phyloP scores from a whole-genome alignment of 2,329 filamentous ascomycete genomes.

The Aureobasidium mangrovei region DNA sequence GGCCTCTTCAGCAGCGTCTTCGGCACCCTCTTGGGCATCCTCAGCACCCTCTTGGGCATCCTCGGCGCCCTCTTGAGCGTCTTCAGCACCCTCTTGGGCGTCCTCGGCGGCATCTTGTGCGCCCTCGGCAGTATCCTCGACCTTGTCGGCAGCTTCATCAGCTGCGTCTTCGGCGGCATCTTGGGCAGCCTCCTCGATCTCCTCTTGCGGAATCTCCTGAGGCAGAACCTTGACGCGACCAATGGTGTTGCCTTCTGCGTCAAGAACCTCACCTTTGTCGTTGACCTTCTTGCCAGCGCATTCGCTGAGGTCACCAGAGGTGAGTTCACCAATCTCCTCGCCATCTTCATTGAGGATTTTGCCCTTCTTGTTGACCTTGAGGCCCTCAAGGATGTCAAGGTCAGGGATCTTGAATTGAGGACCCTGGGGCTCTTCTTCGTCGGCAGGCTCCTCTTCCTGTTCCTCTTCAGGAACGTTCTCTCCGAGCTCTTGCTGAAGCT shows the following conservation, averaged over 20 bases:
- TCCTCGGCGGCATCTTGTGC: slow-evolving; percentile 32
- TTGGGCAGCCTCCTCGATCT: slow-evolving; percentile 23
- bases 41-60: slow-evolving; percentile 24
- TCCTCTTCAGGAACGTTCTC: slow-evolving; percentile 31
- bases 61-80: slow-evolving; percentile 22
- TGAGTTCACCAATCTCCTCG: slow-evolving; percentile 45
- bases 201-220: slow-evolving; percentile 29
- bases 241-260: slow-evolving; percentile 54
- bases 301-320: slow-evolving; percentile 50
- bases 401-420: slow-evolving; percentile 33
- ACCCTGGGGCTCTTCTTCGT: slow-evolving; percentile 18
- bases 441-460: slow-evolving; percentile 22
- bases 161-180: slow-evolving; percentile 28
- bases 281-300: slow-evolving; percentile 59
- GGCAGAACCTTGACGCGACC: slow-evolving; percentile 50
- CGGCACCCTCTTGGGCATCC: slow-evolving; percentile 25
- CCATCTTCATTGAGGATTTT: slow-evolving; percentile 45
- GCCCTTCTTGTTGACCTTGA: slow-evolving; percentile 53
- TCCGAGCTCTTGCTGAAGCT: slow-evolving; percentile 38
- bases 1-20: slow-evolving; percentile 24
- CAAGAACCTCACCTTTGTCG: slow-evolving; percentile 55
- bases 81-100: slow-evolving; percentile 17
- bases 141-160: slow-evolving; percentile 24
- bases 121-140: slow-evolving; percentile 23
- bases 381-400: slow-evolving; percentile 41